phyloP scores from a whole-genome alignment of 768 basidiomycete species.

The Tricholoma saponaceum region DNA sequence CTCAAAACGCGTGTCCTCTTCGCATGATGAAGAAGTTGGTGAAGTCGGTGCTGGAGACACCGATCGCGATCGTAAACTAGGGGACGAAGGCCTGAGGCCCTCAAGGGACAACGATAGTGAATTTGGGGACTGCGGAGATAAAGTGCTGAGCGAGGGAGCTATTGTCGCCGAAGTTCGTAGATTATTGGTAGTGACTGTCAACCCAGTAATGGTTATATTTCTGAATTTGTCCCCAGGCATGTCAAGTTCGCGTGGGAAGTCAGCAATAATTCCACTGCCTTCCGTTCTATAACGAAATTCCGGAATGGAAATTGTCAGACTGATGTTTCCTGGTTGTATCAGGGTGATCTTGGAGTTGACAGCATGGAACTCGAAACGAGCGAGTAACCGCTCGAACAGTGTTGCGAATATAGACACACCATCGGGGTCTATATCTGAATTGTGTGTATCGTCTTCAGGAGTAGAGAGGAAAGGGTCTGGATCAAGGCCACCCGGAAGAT shows the following conservation, averaged over 20 bases:
- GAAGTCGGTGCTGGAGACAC: constrained; percentile 51
- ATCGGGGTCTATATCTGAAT: constrained; percentile 54
- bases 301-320: constrained; percentile 54
- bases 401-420: constrained; percentile 81
- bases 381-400: constrained; percentile 73
- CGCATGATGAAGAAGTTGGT: constrained; percentile 55
- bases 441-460: constrained; percentile 37
- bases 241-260: constrained; percentile 2
- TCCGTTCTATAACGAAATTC: constrained; percentile 58
- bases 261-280: constrained; percentile 4
- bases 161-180: constrained; percentile 23
- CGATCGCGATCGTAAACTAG: constrained; percentile 23
- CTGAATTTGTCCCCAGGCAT: constrained; percentile 31
- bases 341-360: constrained; percentile 64
- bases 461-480: constrained; percentile 39
- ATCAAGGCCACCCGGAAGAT: constrained; percentile 66
- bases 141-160: constrained; percentile 5
- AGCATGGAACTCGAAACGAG: constrained; percentile 76
- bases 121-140: constrained; percentile 16
- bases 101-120: constrained; percentile 15
- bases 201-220: constrained; percentile 51
- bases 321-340: constrained; percentile 59
- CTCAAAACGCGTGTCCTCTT: constrained; percentile 57
- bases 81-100: background rate
- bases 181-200: constrained; percentile 49